Evolutionary conservation across 2,329 filamentous ascomycete species (phyloP).

Genomic region (Cordyceps farinosa): DNA sequence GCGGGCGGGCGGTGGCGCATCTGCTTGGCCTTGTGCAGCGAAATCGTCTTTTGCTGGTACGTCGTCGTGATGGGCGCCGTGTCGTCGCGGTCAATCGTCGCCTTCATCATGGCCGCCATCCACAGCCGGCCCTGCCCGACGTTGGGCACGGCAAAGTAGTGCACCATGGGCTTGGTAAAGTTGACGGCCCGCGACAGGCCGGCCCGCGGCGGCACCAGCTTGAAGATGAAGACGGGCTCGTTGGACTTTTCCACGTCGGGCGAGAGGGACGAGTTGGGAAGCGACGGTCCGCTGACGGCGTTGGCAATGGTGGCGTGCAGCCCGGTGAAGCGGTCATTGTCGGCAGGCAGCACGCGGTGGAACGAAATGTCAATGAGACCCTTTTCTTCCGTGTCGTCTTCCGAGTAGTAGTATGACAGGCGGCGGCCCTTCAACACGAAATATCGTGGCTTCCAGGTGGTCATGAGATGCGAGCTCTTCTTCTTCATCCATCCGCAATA

Average conservation of each 20-base stretch:
- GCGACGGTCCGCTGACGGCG: constrained; percentile 52
- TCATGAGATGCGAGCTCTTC: constrained; percentile 92
- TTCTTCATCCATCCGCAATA: constrained; percentile 99
- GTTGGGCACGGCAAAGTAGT: constrained; percentile 95
- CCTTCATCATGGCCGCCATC: constrained; percentile 99
- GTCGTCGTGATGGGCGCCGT: constrained; percentile 77
- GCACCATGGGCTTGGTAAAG: constrained; percentile 95
- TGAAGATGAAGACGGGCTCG: constrained; percentile 90
- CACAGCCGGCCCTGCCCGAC: constrained; percentile 83
- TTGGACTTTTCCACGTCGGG: constrained; percentile 39
- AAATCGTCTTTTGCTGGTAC: constrained; percentile 96
- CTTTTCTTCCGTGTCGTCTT: constrained; percentile 87
- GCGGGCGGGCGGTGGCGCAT: constrained; percentile 89
- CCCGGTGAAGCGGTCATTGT: constrained; percentile 84
- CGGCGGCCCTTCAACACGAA: constrained; percentile 91
- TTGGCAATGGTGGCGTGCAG: constrained; percentile 90
- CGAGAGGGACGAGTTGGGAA: constrained; percentile 55
- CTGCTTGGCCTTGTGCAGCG: constrained; percentile 78
- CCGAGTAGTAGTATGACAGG: constrained; percentile 93
- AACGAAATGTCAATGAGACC: constrained; percentile 97
- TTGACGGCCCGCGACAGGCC: constrained; percentile 88
- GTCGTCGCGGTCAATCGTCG: constrained; percentile 91
- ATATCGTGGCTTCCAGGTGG: constrained; percentile 94
- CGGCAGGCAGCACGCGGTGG: constrained; percentile 91
- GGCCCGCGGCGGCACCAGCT: constrained; percentile 84